Base-by-base conservation (phyloP, 2,329 filamentous ascomycete genomes). In the Ilyonectria sp. region DNA sequence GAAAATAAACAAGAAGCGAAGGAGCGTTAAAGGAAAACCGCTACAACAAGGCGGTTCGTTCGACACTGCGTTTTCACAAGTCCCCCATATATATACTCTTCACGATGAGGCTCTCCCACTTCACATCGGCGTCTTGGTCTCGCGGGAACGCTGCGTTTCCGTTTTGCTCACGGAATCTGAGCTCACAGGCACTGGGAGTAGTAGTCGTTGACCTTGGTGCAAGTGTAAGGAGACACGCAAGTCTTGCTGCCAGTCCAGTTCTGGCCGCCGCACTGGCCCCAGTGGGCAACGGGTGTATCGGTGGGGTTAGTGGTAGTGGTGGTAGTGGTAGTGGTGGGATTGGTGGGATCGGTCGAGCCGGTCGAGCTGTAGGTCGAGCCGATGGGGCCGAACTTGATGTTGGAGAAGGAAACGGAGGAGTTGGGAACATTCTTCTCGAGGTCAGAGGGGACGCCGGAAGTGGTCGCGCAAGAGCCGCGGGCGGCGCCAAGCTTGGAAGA, bases 341-440 rank as follows among this genome's bases (percentile, higher is more conserved):
- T 33, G 23, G 43, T 19, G 10, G 60, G 37, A 3, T 58, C 33
- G 15, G 43, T 37, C 17, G 47, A 44, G 26, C 69, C 68, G 52
- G n/a, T 53, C 23, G 35, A 31, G 43, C 54, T 66, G 56, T 83
- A 88, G 73, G 88, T 90, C 52, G 85, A 86, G 75, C 83, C 84
- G 75, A 90, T 86, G 65, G 86, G 82, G 33, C 79, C 88, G 73
- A 88, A 83, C 80, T 84, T 86, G 82, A 90, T 89, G 83, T 89
- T 89, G 71, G 86, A 89, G 82, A 84, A 90, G 69, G 82, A 77
- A 59, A 90, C 88, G 73, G 82, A 82, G 59, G 87, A 79, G 78
- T 84, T 82, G 47, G 87, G 82, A 15, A 78, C 74, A 58, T 79
- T 71, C 17, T 77, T 47, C 79, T 90, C 85, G 50, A 91, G 78